Conservation (phyloP, 2,329 filamentous ascomycete species). For the Daldinia sp. region DNA sequence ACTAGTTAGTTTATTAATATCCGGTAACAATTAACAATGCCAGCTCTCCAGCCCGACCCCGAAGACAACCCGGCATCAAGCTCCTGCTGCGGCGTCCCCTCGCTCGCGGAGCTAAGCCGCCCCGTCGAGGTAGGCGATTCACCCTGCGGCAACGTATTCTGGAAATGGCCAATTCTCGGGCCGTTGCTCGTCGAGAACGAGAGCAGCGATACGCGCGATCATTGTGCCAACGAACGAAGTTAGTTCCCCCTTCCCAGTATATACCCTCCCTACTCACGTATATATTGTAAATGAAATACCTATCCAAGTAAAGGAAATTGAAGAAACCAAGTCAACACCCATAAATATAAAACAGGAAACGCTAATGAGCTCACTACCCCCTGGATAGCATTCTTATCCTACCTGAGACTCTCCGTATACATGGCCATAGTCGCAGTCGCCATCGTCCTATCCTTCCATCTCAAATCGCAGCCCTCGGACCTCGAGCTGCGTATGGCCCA, state of each 20-base stretch:
- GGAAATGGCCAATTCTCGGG: slow-evolving; percentile 71
- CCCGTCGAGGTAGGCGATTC: slow-evolving; percentile 61
- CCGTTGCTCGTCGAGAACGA: slow-evolving; percentile 80
- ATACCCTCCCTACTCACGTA: no score
- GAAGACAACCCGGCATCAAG: slow-evolving; percentile 54
- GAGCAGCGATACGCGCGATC: slow-evolving; percentile 79
- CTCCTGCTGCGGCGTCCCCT: slow-evolving; percentile 57
- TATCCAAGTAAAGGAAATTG: no score
- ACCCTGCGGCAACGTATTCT: slow-evolving; percentile 58
- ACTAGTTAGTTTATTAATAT: no score
- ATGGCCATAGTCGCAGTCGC: slow-evolving; percentile 91
- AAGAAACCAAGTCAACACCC: no score
- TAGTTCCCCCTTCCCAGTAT: slow-evolving; percentile 35
- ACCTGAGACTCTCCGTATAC: slow-evolving; percentile 88
- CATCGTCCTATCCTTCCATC: slow-evolving; percentile 92
- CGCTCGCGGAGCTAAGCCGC: slow-evolving; percentile 50
- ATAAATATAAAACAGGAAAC: background rate
- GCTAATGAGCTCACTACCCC: background rate
- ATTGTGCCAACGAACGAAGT: slow-evolving; percentile 84
- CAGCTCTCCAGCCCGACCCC: slow-evolving; percentile 49
- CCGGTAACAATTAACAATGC: slow-evolving; percentile 8
- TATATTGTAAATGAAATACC: no score
- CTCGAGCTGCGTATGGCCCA: slow-evolving; percentile 82
- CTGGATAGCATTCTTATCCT: slow-evolving; percentile 81
- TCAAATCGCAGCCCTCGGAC: slow-evolving; percentile 76